Evolutionary conservation across 2,329 filamentous ascomycete genomes (phyloP), one percentile per base, ranked within the genome.

Genomic region (Aspergillus japonicus): DNA sequence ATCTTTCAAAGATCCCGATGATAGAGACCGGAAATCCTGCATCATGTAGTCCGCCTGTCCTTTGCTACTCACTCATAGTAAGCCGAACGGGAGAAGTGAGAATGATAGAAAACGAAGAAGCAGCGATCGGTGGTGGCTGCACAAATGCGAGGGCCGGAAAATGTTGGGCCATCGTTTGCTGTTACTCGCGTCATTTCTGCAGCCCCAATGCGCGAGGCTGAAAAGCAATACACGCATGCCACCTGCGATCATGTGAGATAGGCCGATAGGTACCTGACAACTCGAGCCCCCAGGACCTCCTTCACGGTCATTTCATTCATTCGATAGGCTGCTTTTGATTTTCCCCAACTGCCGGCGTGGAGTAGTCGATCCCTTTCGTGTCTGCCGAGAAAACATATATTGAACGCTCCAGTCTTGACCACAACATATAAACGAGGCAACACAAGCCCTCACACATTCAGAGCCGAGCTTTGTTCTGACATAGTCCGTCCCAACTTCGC

Each of bases 131-230:
- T 44, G 39, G 16, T 29, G 44, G 49, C 47, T 24, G 23, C 23
- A 31, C 42, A 29, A 24, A 49, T 48, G 56, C 50, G 53, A 62
- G 60, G 62, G 56, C 60, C 55, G 47, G 60, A 61, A 29, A 56
- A 61, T 56, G 48, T 55, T 19, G n/a, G 50, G 57, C 50, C 50
- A 56, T 31, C 53, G 39, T 42, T 29, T 31, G 50, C 24, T 51
- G 42, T 51, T 51, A 26, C 35, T 51, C 47, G 50, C 58, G 33
- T 47, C 31, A 47, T 4, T 62, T 58, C 61, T 63, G 60, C 61
- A 64, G 61, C 56, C 61, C 29, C 53, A 23, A 62, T 54, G 60
- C 56, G 59, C 54, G 62, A 60, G 60, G 60, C 61, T 63, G 58
- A 63, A 56, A 58, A 59, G 51, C 44, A 58, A 50, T 29, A 29